Conservation (phyloP, 1,139 yeast genomes). For the Kodamaea ohmeri region DNA sequence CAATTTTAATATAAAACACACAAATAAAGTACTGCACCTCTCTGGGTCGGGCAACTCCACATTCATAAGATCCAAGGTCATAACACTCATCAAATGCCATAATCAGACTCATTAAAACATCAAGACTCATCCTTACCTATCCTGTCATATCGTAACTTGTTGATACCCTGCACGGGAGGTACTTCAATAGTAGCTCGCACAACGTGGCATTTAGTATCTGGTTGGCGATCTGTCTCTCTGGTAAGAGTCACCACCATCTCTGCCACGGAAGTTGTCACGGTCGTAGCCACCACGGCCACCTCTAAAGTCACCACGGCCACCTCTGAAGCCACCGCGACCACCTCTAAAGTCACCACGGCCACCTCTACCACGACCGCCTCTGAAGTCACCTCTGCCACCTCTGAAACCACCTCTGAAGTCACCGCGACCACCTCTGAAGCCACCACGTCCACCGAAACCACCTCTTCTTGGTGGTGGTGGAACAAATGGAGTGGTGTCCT, state of each 20-base stretch:
- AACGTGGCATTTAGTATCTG: slow-evolving; percentile 37
- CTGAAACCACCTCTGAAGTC: slow-evolving; percentile 32
- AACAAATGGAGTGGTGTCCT: slow-evolving; percentile 76
- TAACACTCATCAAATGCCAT: no score
- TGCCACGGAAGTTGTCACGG: slow-evolving; percentile 36
- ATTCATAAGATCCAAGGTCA: background rate
- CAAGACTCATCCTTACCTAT: background rate
- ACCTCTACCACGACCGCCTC: slow-evolving; percentile 34
- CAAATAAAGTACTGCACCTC: slow-evolving; percentile 7
- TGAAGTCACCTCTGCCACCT: slow-evolving; percentile 41
- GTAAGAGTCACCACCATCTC: slow-evolving; percentile 32
- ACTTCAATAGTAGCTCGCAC: slow-evolving; percentile 13
- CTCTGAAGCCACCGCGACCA: slow-evolving; percentile 33
- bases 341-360: slow-evolving; percentile 39
- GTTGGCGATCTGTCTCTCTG: slow-evolving; percentile 61
- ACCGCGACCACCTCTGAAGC: slow-evolving; percentile 27
- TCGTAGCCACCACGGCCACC: slow-evolving; percentile 37
- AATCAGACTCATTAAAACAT: slow-evolving; percentile 1
- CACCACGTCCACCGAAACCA: slow-evolving; percentile 49
- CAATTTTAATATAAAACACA: slow-evolving; percentile 7
- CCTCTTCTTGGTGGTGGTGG: slow-evolving; percentile 62
- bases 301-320: slow-evolving; percentile 31
- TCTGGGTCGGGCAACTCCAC: slow-evolving; percentile 3
- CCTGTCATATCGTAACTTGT: slow-evolving; percentile 2
- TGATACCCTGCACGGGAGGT: no score